A percentile compares a stretch with the other conserved stretches of the same genome.
Conservation (phyloP, 495 filamentous ascomycete species). For the Podospora australis region DNA sequence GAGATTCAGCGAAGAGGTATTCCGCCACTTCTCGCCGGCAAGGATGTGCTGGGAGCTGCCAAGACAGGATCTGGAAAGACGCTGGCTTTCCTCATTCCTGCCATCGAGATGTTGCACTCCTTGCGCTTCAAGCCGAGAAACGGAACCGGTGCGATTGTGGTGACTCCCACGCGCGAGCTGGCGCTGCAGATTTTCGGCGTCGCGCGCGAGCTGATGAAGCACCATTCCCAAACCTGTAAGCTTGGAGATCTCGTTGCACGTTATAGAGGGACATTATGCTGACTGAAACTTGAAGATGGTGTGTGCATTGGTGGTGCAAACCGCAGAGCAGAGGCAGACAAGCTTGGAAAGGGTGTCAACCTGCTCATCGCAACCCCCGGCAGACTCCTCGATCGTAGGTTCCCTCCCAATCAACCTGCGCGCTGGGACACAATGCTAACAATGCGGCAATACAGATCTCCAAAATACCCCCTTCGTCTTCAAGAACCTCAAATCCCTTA, state of each 20-base stretch:
- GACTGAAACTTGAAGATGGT: slow-evolving; percentile 46
- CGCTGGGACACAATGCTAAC: not conserved
- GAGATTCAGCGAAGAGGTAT: slow-evolving; percentile 89
- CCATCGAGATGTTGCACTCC: slow-evolving; percentile 87
- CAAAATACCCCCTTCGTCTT: slow-evolving; percentile 92
- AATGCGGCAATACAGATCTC: slow-evolving; percentile 41
- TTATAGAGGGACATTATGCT: not conserved
- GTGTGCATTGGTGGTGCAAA: slow-evolving; percentile 97
- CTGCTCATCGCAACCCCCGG: slow-evolving; percentile 91
- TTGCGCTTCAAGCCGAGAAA: slow-evolving; percentile 72
- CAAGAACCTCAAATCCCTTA: slow-evolving; percentile 73
- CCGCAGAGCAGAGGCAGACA: slow-evolving; percentile 83
- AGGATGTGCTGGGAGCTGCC: slow-evolving; percentile 90
- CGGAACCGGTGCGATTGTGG: slow-evolving; percentile 80
- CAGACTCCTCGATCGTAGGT: slow-evolving; percentile 69
- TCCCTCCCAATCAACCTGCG: not conserved
- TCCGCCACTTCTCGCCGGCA: slow-evolving; percentile 79
- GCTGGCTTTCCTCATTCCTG: slow-evolving; percentile 87
- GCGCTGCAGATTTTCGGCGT: slow-evolving; percentile 96
- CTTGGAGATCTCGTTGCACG: no score
- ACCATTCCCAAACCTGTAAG: slow-evolving; percentile 64
- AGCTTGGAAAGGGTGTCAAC: slow-evolving; percentile 90
- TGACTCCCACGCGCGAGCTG: slow-evolving; percentile 83
- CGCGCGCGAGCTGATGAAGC: slow-evolving; percentile 78
- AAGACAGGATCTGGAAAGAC: slow-evolving; percentile 98